phyloP scores from a whole-genome alignment of 495 filamentous ascomycete species.

The Cudoniella acicularis region DNA sequence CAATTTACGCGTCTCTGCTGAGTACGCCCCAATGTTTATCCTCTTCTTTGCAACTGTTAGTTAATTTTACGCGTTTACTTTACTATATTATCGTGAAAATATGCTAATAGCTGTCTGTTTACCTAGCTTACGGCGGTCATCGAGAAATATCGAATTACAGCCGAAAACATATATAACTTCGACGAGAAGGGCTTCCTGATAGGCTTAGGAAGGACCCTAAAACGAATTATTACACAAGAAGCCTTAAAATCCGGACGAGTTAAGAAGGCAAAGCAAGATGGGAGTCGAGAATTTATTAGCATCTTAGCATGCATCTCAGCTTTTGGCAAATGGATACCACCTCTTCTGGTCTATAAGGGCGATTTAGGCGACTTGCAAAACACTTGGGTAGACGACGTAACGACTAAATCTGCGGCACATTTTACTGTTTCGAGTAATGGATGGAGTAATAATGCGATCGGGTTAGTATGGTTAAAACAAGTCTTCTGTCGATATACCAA shows the following conservation, averaged over 20 bases:
- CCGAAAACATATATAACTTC: too few relatives aligned
- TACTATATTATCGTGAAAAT: background rate
- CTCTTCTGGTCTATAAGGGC: too few relatives aligned
- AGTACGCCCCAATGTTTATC: too few relatives aligned
- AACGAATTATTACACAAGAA: slow-evolving; percentile 25
- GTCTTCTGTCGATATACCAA: slow-evolving; percentile 5
- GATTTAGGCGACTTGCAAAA: background rate
- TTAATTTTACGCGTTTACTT: too few relatives aligned
- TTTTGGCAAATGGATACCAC: too few relatives aligned
- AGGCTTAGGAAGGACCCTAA: slow-evolving; percentile 10
- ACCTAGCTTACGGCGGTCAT: background rate
- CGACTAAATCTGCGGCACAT: background rate
- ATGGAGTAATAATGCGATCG: background rate
- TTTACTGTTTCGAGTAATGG: background rate
- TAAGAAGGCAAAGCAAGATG: slow-evolving; percentile 1
- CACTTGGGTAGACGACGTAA: background rate
- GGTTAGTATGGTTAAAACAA: background rate
- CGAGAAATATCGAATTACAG: slow-evolving; percentile 10
- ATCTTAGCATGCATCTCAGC: too few relatives aligned
- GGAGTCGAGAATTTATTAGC: too few relatives aligned
- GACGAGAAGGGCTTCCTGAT: too few relatives aligned
- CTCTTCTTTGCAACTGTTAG: too few relatives aligned
- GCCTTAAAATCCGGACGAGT: slow-evolving; percentile 5
- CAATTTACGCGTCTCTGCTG: too few relatives aligned
- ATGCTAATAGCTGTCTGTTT: too few relatives aligned